Evolutionary conservation across 2,329 filamentous ascomycete species (phyloP), one percentile per base, ranked within the genome.

Genomic region (Paraphaeosphaeria sporulosa): DNA sequence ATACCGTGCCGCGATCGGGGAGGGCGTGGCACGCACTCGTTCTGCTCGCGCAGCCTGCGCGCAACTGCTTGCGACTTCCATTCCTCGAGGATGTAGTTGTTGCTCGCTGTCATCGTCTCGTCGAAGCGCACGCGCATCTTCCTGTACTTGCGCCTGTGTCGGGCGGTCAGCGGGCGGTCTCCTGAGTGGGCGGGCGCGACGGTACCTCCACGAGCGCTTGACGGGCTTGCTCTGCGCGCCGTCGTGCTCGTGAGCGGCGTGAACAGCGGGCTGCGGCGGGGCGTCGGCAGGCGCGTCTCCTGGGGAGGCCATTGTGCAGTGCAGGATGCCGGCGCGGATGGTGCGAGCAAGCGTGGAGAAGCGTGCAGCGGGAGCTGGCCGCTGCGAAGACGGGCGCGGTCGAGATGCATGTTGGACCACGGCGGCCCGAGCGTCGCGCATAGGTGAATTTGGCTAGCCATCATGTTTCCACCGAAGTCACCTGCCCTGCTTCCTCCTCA

Each of bases 71-170:
- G 88, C 38, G 94, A 91, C 78, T 90, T 89, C 76, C 92, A 91
- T 78, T 95, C 93, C 57, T 91, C 85, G 70, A 88, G 88, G 79
- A 95, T 95, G 61, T 95, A 84, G 57, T 89, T 86, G 79, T 96
- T 95, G 76, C 92, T 91, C 66, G 92, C 88, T 59, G 89, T 86
- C 86, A 94, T 92, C 71, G 87, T 88, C 53, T 88, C 84, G 69
- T 95, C 91, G 73, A 95, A 96, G 30, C 85, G 83, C 75, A 90
- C 85, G 79, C 90, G 89, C 88, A 95, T 92, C 85, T 96, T 96
- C 71, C 91, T 90, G 78, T 96, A 99, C 83, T 99, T 99, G 82
- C 97, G 96, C 86, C 78, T 78, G 66, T 34, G 13, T 43, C 23
- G 49, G 21, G 15, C 32, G n/a, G 59, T 71, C 55, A 71, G 67